phyloP scores from a whole-genome alignment of 768 basidiomycete genomes.

The Collybia sp. region DNA sequence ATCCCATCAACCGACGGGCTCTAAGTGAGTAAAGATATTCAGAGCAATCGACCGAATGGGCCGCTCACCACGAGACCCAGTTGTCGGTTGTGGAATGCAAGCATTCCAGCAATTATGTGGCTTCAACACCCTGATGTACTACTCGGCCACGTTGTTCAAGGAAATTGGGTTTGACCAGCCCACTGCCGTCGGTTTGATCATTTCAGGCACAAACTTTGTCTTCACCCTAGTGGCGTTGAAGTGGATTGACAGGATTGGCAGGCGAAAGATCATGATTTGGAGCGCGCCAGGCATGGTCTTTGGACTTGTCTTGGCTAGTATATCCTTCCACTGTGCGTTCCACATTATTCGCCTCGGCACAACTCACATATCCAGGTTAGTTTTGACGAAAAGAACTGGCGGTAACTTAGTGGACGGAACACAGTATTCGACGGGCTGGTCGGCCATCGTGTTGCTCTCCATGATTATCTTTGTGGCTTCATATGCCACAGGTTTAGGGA shows the following conservation, averaged over 20 bases:
- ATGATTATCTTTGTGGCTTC: conserved; percentile 84
- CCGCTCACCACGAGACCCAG: conserved; percentile 23
- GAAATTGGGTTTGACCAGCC: conserved; percentile 80
- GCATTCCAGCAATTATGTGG: conserved; percentile 83
- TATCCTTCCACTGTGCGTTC: conserved; percentile 62
- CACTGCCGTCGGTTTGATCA: conserved; percentile 74
- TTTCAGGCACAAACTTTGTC: conserved; percentile 75
- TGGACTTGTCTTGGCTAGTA: conserved; percentile 56
- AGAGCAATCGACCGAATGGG: not conserved
- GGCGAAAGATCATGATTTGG: conserved; percentile 65
- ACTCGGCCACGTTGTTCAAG: conserved; percentile 75
- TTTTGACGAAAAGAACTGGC: conserved; percentile 56
- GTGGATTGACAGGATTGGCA: conserved; percentile 68
- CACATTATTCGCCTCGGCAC: not conserved
- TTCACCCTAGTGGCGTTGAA: conserved; percentile 74
- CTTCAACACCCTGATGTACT: conserved; percentile 77
- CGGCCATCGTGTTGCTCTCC: conserved; percentile 63
- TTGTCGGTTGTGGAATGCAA: conserved; percentile 77
- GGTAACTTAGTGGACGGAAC: conserved; percentile 56
- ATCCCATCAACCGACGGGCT: conserved; percentile 62
- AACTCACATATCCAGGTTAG: conserved; percentile 21
- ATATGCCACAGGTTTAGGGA: conserved; percentile 76
- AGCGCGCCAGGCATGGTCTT: conserved; percentile 73
- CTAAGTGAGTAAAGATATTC: conserved; percentile 43
- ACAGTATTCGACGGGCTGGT: conserved; percentile 43